Conservation (phyloP, 1,139 yeast species). For the Yamadazyma diddensiae region DNA sequence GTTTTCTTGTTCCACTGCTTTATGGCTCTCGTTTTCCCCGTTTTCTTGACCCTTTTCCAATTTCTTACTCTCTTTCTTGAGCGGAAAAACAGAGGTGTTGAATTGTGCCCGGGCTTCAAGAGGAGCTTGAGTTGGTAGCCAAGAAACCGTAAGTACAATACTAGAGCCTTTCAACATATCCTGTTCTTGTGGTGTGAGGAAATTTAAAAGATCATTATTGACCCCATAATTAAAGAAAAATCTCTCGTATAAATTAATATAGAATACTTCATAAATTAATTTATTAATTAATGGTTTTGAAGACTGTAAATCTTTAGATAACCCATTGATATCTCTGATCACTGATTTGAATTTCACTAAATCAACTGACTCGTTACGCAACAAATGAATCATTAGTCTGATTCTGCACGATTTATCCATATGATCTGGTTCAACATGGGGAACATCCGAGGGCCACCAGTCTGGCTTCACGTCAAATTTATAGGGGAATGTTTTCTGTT, state of each 20-base stretch:
- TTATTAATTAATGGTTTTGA: conserved; percentile 4
- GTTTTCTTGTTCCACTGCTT: no score
- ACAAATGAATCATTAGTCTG: conserved; percentile 42
- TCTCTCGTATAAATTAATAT: conserved; percentile 27
- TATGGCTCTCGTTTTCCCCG: no score
- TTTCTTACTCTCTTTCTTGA: no score
- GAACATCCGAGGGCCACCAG: conserved; percentile 68
- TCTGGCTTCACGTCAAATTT: conserved; percentile 53
- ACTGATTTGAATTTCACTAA: conserved; percentile 21
- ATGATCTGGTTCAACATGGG: conserved; percentile 76
- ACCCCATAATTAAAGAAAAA: conserved; percentile 11
- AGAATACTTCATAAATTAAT: conserved; percentile 24
- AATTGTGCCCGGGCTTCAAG: no score
- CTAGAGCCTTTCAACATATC: no score
- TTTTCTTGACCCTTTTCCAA: no score
- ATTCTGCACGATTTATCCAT: conserved; percentile 57
- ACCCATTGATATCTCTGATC: conserved; percentile 5
- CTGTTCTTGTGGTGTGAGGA: not conserved
- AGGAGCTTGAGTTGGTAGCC: no score
- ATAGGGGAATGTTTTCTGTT: conserved; percentile 65
- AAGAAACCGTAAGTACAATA: no score
- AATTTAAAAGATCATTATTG: not conserved
- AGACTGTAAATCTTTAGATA: conserved; percentile 1
- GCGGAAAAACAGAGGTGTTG: no score
- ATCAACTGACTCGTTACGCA: conserved; percentile 25